phyloP scores from a whole-genome alignment of 176 grass and related monocot species.

The Alopecurus myosuroides region DNA sequence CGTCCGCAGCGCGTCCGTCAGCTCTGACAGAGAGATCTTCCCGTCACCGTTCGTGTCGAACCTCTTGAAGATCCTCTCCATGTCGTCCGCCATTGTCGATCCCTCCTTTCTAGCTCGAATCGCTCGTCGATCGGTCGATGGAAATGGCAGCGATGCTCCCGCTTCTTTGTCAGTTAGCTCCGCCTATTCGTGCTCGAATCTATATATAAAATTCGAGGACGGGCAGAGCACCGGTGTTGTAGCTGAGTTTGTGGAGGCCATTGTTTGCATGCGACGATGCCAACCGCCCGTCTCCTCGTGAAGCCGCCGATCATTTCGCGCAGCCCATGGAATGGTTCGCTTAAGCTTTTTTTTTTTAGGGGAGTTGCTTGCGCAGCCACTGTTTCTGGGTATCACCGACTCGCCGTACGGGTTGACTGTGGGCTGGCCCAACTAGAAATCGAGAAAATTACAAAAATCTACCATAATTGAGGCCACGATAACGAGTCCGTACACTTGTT shows the following conservation, averaged over 20 bases:
- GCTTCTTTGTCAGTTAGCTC: not conserved
- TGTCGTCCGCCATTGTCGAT: slow-evolving; percentile 36
- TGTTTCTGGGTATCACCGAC: too few species aligned
- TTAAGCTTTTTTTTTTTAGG: too few species aligned
- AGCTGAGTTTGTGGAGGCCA: not conserved
- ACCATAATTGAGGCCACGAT: too few species aligned
- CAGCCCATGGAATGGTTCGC: not conserved
- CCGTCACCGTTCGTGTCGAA: slow-evolving; percentile 84
- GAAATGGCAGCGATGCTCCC: not conserved
- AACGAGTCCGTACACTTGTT: too few species aligned
- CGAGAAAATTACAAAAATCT: too few species aligned
- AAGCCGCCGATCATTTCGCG: not conserved
- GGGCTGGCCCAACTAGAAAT: too few species aligned
- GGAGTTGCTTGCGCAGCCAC: too few species aligned
- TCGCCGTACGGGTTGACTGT: too few species aligned
- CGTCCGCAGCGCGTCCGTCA: slow-evolving; percentile 67
- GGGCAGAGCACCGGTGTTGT: not conserved
- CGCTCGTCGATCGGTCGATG: not conserved
- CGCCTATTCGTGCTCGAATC: not conserved
- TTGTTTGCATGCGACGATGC: not conserved
- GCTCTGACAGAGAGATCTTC: slow-evolving; percentile 78
- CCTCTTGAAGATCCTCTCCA: slow-evolving; percentile 82
- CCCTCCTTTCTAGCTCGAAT: not conserved
- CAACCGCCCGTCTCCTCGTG: not conserved
- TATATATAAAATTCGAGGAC: not conserved